phyloP scores from a whole-genome alignment of 2,329 filamentous ascomycete species.

The Neospermospora avenae region DNA sequence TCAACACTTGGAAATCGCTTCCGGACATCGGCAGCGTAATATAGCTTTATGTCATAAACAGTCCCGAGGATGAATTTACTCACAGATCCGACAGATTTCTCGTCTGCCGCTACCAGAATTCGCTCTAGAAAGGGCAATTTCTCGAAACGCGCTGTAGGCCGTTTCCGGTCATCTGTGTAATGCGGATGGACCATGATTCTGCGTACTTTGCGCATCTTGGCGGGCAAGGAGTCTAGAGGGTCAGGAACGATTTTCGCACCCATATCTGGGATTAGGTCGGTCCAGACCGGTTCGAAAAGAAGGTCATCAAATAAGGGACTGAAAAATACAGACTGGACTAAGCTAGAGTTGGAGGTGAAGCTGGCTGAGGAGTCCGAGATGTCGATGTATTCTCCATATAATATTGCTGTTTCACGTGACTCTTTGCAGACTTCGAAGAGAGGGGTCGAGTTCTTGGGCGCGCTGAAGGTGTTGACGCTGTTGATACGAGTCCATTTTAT shows the following conservation, averaged over 20 bases:
- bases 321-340: conserved; percentile 13
- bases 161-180: conserved; percentile 18
- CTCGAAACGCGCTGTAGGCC: conserved; percentile 16
- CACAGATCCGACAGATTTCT: conserved; percentile 24
- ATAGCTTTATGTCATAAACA: conserved; percentile 23
- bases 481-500: conserved; percentile 51
- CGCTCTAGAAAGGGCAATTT: conserved; percentile 12
- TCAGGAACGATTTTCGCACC: conserved; percentile 3
- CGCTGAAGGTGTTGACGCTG: conserved; percentile 72
- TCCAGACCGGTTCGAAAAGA: conserved; percentile 26
- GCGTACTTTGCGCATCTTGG: conserved; percentile 9
- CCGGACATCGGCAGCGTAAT: conserved; percentile 15
- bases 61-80: conserved; percentile 24
- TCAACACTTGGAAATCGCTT: not conserved
- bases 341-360: not conserved
- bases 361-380: not conserved
- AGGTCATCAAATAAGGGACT: conserved; percentile 20
- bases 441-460: conserved; percentile 10
- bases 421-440: conserved; percentile 16
- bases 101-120: conserved; percentile 24
- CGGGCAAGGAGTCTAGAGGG: conserved; percentile 17
- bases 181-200: conserved; percentile 29
- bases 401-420: conserved; percentile 15
- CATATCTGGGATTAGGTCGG: not conserved
- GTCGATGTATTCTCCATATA: conserved; percentile 14